Conservation (phyloP, 371 early-diverging fungal genomes). For the Apophysomyces elegans region DNA sequence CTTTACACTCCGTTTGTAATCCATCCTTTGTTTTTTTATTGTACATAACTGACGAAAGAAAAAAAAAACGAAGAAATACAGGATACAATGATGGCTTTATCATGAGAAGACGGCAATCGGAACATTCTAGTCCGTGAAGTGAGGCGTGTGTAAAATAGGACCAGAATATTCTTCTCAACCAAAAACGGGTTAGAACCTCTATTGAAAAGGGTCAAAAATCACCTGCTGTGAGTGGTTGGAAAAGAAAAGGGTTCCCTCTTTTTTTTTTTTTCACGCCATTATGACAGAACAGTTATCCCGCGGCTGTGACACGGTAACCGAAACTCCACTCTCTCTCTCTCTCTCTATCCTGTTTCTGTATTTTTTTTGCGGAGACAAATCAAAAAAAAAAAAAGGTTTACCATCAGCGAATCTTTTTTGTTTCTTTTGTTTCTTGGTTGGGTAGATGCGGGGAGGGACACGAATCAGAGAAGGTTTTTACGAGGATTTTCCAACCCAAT, state of each 20-base stretch:
- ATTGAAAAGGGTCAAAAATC: slow-evolving; percentile 1
- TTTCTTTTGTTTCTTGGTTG: too few relatives aligned
- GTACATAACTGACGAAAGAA: slow-evolving; percentile 1
- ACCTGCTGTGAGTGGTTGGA: slow-evolving; percentile 10
- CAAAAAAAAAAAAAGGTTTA: background rate
- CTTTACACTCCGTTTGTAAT: background rate
- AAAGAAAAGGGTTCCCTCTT: background rate
- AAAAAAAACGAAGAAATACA: background rate
- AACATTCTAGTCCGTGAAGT: background rate
- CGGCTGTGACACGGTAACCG: background rate
- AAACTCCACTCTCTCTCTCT: background rate
- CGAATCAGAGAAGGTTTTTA: background rate
- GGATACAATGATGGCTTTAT: background rate
- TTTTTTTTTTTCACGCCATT: slow-evolving; percentile 2
- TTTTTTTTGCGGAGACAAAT: background rate
- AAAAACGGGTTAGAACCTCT: background rate
- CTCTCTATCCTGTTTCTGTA: background rate
- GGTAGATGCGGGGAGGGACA: background rate
- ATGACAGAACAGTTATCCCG: slow-evolving; percentile 5
- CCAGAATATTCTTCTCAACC: background rate
- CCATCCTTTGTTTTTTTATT: background rate
- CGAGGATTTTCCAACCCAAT: background rate
- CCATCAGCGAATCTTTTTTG: background rate
- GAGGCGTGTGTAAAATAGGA: background rate
- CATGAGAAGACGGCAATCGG: background rate